Percentiles rank a stretch among this genome's conserved stretches.
Conservation (phyloP, 106 monocot species). For the Acorus calamus region DNA sequence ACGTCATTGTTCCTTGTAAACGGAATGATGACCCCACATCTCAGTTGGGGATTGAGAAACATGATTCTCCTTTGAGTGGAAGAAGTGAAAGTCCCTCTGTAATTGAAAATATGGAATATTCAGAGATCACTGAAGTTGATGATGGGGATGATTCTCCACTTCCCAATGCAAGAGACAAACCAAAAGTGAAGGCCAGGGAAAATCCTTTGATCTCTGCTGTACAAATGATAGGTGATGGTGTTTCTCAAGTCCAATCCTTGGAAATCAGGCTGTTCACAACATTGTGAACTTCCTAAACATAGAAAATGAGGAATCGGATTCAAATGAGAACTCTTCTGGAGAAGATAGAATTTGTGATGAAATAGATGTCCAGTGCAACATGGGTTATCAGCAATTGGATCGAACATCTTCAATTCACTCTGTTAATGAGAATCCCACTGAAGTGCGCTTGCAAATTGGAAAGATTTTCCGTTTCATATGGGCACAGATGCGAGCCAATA, state of each 20-base stretch:
- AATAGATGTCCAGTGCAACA: constrained; percentile 34
- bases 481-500: constrained; percentile 92
- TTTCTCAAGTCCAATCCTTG: constrained; percentile 93
- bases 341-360: constrained; percentile 52
- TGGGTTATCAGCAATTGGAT: constrained; percentile 20
- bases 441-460: constrained; percentile 72
- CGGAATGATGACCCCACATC: constrained; percentile 17
- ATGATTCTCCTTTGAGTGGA: constrained; percentile 26
- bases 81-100: constrained; percentile 36
- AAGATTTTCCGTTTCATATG: constrained; percentile 70
- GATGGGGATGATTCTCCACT: constrained; percentile 17
- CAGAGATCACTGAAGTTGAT: constrained; percentile 63
- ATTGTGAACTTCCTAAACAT: constrained; percentile 93
- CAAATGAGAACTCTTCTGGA: constrained; percentile 39
- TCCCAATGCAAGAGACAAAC: constrained; percentile 18
- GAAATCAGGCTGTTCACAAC: constrained; percentile 92
- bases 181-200: constrained; percentile 40
- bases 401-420: constrained; percentile 41
- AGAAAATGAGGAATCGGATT: constrained; percentile 66
- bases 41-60: constrained; percentile 20
- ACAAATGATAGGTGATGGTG: constrained; percentile 90
- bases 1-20: constrained; percentile 23
- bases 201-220: constrained; percentile 86
- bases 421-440: constrained; percentile 20
- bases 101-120: constrained; percentile 33